These are phyloP conservation scores for Amylostereum chailletii DNA, from an alignment of 1,284 basidiomycete species.

Conservation along the genomic window DNA sequence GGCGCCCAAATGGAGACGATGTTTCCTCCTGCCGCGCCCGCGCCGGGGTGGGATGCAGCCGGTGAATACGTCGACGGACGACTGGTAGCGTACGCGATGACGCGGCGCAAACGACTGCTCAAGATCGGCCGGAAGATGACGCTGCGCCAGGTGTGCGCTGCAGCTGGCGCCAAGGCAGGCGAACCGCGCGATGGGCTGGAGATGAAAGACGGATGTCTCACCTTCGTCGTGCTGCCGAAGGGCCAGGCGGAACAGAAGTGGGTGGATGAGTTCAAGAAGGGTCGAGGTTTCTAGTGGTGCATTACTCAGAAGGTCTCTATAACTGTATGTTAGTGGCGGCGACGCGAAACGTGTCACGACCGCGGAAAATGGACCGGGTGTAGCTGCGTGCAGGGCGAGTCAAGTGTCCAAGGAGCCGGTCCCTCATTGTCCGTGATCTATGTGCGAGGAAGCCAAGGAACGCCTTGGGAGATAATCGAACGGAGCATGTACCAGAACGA, in stretches of 20 bases:
- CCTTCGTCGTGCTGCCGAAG: constrained; percentile 80
- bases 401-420: too few relatives aligned
- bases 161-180: constrained; percentile 50
- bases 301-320: too few relatives aligned
- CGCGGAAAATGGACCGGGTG: too few relatives aligned
- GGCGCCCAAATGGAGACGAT: constrained; percentile 71
- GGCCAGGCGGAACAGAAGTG: constrained; percentile 79
- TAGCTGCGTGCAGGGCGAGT: too few relatives aligned
- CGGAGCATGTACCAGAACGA: too few relatives aligned
- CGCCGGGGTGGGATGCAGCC: constrained; percentile 71
- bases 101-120: constrained; percentile 65
- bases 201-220: constrained; percentile 79
- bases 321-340: too few relatives aligned
- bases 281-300: constrained; percentile 19
- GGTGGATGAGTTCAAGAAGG: constrained; percentile 84
- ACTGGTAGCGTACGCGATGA: constrained; percentile 81
- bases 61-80: constrained; percentile 65
- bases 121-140: constrained; percentile 89
- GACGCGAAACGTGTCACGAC: too few relatives aligned
- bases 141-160: constrained; percentile 66
- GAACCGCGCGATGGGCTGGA: constrained; percentile 74
- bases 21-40: constrained; percentile 64
- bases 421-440: too few relatives aligned
- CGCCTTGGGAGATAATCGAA: too few relatives aligned
- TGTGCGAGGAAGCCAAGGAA: too few relatives aligned